Base-by-base conservation (phyloP, 768 basidiomycete species). In the Dioszegia crocea region DNA sequence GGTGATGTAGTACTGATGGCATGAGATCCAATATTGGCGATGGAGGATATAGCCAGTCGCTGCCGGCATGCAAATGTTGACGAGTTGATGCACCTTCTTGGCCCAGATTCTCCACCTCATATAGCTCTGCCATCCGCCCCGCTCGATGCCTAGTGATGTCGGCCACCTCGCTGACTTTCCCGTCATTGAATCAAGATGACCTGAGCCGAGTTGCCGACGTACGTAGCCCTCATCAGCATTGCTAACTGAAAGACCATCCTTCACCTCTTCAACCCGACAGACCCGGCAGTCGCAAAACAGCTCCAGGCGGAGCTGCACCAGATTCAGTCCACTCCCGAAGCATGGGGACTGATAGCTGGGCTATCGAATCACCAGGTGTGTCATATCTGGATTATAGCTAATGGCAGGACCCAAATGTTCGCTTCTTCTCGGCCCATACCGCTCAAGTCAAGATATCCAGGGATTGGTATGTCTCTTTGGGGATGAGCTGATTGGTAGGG, bases 401-500 rank as follows among this genome's bases (percentile, higher is more conserved):
- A 49, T 57, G 21, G 31, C 44, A 78, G 77, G 87, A 93, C 75
- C 81, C 82, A 52, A 90, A 90, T 68, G 89, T 94, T 10, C 88
- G 92, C 74, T 97, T 94, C 81, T 94, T 91, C 70, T 91, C 91
- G 2, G 91, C 92, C 4, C 92, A 96, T 67, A 96, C 90, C 0
- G 84, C 87, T 2, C 90, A 93, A 71, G 88, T 93, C 61, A 97
- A 97, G 82, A 90, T 94, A 63, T 85, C 88, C 14, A 80, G 92
- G 63, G 92, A 94, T 75, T 94, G 91, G 91, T 92, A 40, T 33
- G 79, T 59, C 30, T 47, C 5, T 3, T 14, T 23, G 29, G 4
- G 24, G 24, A 23, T 17, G n/a, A 41, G 27, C 36, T 55, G 24
- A 57, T 23, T n/a, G 16, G 9, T 53, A 91, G 91, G 91, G 86